Evolutionary conservation across 2,329 filamentous ascomycete species (phyloP).

Genomic region (Epichloe gansuensis): DNA sequence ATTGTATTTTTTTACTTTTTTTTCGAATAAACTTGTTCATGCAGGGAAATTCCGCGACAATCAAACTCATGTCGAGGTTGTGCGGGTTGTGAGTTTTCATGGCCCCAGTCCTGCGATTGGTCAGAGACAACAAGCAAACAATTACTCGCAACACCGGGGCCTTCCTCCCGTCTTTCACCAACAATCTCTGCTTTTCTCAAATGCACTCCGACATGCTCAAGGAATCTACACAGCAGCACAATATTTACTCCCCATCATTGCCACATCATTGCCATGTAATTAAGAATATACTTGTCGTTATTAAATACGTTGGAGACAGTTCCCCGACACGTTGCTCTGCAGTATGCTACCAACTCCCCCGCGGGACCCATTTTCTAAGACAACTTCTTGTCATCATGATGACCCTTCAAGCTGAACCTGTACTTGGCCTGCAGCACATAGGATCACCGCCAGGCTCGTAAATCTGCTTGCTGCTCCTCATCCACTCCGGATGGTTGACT

Average conservation of each 20-base stretch:
- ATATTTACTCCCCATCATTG: neutral
- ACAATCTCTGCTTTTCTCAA: too few species aligned
- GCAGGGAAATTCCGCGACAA: neutral
- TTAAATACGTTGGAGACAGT: neutral
- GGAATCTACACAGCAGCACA: neutral
- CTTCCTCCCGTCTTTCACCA: too few species aligned
- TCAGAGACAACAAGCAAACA: neutral
- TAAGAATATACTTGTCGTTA: neutral
- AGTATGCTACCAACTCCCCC: neutral
- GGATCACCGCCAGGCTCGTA: conserved; percentile 46
- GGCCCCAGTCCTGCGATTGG: conserved; percentile 2
- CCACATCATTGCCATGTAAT: neutral
- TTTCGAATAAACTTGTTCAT: neutral
- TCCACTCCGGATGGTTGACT: conserved; percentile 88
- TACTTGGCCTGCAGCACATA: conserved; percentile 53
- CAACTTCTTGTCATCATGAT: conserved; percentile 4
- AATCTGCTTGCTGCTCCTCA: conserved; percentile 46
- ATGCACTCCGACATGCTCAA: too few species aligned
- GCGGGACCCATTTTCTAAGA: neutral
- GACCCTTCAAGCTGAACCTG: conserved; percentile 37
- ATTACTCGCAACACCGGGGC: too few species aligned
- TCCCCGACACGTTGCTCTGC: too few species aligned
- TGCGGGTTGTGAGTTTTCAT: conserved; percentile 1
- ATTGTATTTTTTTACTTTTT: neutral
- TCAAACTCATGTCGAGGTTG: neutral